Percentiles rank a stretch among this genome's conserved stretches.
Evolutionary conservation across 306 rosid species (phyloP).

Genomic region (Sicyos baderoa): DNA sequence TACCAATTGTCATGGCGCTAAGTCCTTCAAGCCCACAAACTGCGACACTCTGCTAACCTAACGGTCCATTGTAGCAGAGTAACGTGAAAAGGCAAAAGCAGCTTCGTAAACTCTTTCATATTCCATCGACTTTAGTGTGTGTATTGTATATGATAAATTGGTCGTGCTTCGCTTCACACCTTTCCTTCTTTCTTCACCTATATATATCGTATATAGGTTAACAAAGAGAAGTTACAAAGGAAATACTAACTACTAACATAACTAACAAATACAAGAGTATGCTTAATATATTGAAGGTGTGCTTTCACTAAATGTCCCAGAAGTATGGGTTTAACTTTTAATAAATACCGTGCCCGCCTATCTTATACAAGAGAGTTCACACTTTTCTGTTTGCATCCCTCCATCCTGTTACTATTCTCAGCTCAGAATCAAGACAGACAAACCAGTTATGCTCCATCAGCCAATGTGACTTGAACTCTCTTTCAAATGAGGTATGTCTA

Average conservation of each 20-base stretch:
- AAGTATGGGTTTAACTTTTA: neutral
- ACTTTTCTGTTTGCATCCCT: neutral
- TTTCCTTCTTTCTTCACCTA: too few relatives aligned
- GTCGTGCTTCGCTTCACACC: too few relatives aligned
- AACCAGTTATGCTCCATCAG: conserved; percentile 92
- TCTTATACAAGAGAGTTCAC: neutral
- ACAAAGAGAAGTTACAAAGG: too few relatives aligned
- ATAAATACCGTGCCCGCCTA: neutral
- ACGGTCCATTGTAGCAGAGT: too few relatives aligned
- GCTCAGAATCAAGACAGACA: conserved; percentile 82
- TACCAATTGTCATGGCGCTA: neutral
- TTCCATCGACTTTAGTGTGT: too few relatives aligned
- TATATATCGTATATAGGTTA: too few relatives aligned
- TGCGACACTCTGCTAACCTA: neutral
- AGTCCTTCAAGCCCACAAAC: neutral
- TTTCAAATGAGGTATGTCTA: conserved; percentile 68
- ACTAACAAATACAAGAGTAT: too few relatives aligned
- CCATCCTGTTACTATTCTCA: conserved; percentile 39
- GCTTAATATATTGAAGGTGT: neutral
- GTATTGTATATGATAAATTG: too few relatives aligned
- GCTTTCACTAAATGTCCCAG: neutral
- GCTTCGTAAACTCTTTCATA: too few relatives aligned
- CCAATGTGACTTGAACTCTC: conserved; percentile 82
- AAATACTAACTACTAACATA: too few relatives aligned
- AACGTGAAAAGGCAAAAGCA: too few relatives aligned